Base-by-base conservation (phyloP, 2,329 filamentous ascomycete species). In the Aspergillus sp. region DNA sequence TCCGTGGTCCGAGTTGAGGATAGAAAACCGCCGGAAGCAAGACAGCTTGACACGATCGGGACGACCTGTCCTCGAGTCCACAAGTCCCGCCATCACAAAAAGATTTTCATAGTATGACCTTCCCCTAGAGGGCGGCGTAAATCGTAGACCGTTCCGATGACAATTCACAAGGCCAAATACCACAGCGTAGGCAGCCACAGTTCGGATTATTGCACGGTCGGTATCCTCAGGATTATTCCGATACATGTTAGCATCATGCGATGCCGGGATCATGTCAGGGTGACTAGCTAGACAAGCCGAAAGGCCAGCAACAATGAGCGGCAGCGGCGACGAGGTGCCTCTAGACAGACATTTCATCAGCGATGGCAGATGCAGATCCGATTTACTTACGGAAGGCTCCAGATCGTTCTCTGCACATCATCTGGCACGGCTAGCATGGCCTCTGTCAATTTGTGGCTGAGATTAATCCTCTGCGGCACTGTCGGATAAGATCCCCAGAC, bases 1-100 rank as follows among this genome's bases (percentile, higher is more conserved):
- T 61, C 85, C 85, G 67, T 87, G 84, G 64, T 87, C 84, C 2
- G 83, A 81, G 63, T 85, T 83, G 23, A 86, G 78, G 57, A 85
- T 81, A 66, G 84, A 84, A 2, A 86, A 77, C 5, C 78, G 77
- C 56, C 85, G 82, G 15, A 86, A n/a, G 63, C 78, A 79, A 52
- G 81, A 81, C 7, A 86, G 71, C 19, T 67, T 63, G 0, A 60
- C 15, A 0, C 81, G 78, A 59, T 85, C 80, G 0, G 83, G 83
- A 17, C 71, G 71, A 63, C 81, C 81, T 25, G 81, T 80, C n/a
- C 71, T 66, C 1, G 75, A 76, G 7, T 82, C 82, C 2, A 84
- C 75, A 58, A 84, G 71, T 61, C 84, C 82, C 54, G 85, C 80
- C 69, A 86, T 79, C 54, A 81, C 80, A 8, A 87, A 74, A 59